A percentile compares a stretch with the other conserved stretches of the same genome.
Evolutionary conservation across 768 basidiomycete species (phyloP).

Genomic region (Leucosporidium yakuticum): DNA sequence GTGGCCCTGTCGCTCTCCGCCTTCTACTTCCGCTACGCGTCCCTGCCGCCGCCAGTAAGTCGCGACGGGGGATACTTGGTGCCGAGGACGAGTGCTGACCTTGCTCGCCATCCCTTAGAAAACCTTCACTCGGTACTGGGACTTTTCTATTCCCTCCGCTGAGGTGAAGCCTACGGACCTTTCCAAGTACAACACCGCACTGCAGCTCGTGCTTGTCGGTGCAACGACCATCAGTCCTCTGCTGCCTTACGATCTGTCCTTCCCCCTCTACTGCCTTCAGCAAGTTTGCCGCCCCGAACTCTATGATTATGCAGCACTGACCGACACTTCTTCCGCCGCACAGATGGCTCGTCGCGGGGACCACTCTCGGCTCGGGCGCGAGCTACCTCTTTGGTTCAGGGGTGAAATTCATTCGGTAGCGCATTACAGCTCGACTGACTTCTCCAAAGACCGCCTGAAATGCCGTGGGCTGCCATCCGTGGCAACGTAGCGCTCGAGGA

Average conservation of each 20-base stretch:
- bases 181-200: constrained; percentile 91
- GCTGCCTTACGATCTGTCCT: constrained; percentile 54
- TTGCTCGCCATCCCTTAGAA: constrained; percentile 51
- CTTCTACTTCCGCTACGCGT: constrained; percentile 86
- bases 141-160: constrained; percentile 88
- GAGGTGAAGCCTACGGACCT: constrained; percentile 90
- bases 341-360: constrained; percentile 80
- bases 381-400: constrained; percentile 43
- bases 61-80: background rate
- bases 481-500: constrained; percentile 27
- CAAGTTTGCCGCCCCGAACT: constrained; percentile 46
- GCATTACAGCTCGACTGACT: too few species aligned
- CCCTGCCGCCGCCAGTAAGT: constrained; percentile 76
- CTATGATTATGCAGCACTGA: background rate
- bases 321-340: background rate
- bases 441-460: constrained; percentile 10
- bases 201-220: constrained; percentile 89
- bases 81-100: constrained; percentile 8
- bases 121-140: constrained; percentile 91
- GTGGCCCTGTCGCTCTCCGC: constrained; percentile 77
- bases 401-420: background rate
- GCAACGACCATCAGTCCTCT: constrained; percentile 77
- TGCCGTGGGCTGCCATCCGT: constrained; percentile 28
- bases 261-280: constrained; percentile 66
- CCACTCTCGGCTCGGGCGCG: constrained; percentile 83